Conservation (phyloP, 148 eudicot genomes). For the Suaeda aralocaspica region DNA sequence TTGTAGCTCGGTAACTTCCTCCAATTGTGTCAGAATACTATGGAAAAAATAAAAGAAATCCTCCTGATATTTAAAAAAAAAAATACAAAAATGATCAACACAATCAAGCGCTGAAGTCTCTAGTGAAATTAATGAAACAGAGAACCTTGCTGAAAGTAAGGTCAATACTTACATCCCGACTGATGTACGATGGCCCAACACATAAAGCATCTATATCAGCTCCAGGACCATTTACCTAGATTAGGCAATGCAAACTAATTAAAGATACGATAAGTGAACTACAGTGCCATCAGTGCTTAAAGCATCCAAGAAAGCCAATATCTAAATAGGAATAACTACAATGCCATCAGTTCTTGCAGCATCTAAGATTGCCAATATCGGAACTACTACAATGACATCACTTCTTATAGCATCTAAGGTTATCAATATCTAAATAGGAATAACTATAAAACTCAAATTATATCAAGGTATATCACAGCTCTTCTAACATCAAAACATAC, state of each 20-base stretch:
- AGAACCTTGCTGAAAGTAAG: not conserved
- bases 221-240: constrained; percentile 82
- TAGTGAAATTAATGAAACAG: not conserved
- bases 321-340: not conserved
- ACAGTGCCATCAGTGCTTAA: no score
- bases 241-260: not conserved
- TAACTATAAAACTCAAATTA: not conserved
- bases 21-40: constrained; percentile 47
- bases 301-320: not conserved
- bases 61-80: no score
- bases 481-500: not conserved
- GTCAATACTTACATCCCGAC: constrained; percentile 53
- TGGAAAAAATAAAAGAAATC: constrained; percentile 62
- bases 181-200: constrained; percentile 79
- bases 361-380: not conserved
- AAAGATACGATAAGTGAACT: no score
- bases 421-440: not conserved
- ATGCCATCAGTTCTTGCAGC: not conserved
- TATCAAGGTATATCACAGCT: not conserved
- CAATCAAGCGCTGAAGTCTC: not conserved
- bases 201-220: constrained; percentile 85
- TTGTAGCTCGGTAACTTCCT: constrained; percentile 77
- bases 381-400: not conserved
- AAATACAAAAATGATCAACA: not conserved
- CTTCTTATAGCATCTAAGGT: no score